Base-by-base conservation (phyloP, 1,284 basidiomycete genomes). In the Pseudozyma sp. region DNA sequence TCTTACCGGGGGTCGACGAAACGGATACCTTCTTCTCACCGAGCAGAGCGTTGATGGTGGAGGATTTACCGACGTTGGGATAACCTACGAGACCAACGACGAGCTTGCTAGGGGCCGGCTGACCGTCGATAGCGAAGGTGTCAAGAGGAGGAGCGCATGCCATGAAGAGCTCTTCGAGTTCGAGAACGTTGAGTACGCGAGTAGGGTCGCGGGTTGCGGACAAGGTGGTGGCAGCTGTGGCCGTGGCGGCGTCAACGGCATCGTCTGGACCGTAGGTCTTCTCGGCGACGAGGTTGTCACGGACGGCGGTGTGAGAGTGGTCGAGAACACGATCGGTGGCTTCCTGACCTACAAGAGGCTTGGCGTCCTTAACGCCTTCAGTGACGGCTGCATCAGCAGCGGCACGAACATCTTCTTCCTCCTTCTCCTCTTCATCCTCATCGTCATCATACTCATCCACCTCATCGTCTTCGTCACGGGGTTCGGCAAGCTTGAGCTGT, bases 111-210 rank as follows among this genome's bases (percentile, higher is more conserved):
- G 81, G 81, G 3, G 69, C 68, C 0, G 73, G 68, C 18, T 74
- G 60, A 14, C 61, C 70, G 16, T 75, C 72, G 34, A 70, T 58
- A 12, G 68, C 71, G 49, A 84, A 83, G 36, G 93, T 87, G 31
- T 88, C 87, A 18, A 95, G 87, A 76, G 91, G 89, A 0, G 96
- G 96, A 0, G 96, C 93, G 52, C 89, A 87, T 53, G 87, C 88
- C 52, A 90, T 77, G 83, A 99, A 97, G 25, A 97, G 87, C 58
- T 91, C 91, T 85, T 99, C 96, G 16, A 99, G 88, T 85, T 98
- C 94, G 39, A 92, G 86, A 0, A 97, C 95, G 11, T 91, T 91
- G 13, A 99, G 87, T 2, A 99, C 92, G 75, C 89, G 90, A 0
- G 91, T 91, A 72, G 94, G 89, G 19, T 90, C 88, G 85, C 92